These are phyloP conservation scores for Colletotrichum sp. DNA, from an alignment of 2,329 filamentous ascomycete species.

Conservation along the genomic window DNA sequence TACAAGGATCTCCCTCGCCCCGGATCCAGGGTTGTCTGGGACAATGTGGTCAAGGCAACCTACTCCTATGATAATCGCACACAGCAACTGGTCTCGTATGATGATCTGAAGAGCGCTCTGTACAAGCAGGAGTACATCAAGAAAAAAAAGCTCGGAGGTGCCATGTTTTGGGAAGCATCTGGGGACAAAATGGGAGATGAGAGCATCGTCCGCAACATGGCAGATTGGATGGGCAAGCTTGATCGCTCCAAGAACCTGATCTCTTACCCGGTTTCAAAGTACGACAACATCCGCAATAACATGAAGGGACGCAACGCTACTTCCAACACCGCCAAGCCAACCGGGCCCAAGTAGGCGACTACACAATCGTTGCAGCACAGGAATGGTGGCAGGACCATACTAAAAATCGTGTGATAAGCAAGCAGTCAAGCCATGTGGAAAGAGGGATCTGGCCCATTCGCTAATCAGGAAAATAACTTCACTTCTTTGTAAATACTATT, in stretches of 20 bases:
- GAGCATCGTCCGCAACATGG: conserved; percentile 6
- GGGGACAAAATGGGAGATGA: conserved; percentile 65
- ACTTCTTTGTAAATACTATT: not conserved
- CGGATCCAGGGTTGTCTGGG: conserved; percentile 62
- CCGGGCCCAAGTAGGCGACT: not conserved
- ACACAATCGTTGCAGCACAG: not conserved
- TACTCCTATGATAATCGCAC: conserved; percentile 71
- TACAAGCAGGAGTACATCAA: conserved; percentile 72
- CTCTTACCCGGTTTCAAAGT: conserved; percentile 4
- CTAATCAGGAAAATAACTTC: not conserved
- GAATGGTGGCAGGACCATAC: not conserved
- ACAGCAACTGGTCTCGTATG: conserved; percentile 73
- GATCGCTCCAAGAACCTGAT: conserved; percentile 1
- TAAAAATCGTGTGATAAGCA: not conserved
- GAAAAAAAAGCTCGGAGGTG: conserved; percentile 68
- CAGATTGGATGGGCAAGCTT: not conserved
- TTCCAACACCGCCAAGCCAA: not conserved
- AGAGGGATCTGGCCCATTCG: not conserved
- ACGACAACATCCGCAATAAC: conserved; percentile 1
- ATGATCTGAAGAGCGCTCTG: conserved; percentile 64
- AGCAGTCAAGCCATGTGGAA: not conserved
- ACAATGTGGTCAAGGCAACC: conserved; percentile 65
- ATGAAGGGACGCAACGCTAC: not conserved
- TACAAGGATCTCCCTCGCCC: conserved; percentile 76
- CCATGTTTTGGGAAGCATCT: conserved; percentile 87